Conservation (phyloP, 75 land plant species). For the Chamaecyparis obtusa region DNA sequence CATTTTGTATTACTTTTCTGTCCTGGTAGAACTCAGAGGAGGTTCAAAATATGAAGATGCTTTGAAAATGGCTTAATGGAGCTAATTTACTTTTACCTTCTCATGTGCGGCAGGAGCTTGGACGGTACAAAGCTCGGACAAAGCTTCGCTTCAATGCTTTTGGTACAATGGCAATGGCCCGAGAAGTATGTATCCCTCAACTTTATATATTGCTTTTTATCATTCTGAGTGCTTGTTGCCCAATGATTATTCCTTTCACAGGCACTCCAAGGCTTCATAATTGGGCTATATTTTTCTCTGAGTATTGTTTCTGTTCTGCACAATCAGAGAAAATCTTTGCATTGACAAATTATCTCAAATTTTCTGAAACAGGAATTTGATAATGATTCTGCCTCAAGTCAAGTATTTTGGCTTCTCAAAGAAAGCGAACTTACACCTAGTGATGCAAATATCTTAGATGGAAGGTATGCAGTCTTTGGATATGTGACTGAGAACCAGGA, state of each 20-base stretch:
- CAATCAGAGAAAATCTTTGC: neutral
- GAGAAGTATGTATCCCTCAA: slow-evolving; percentile 58
- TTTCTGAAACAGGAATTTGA: slow-evolving; percentile 83
- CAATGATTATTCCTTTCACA: neutral
- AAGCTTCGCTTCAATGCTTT: slow-evolving; percentile 98
- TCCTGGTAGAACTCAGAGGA: slow-evolving; percentile 4
- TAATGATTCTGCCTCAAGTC: slow-evolving; percentile 93
- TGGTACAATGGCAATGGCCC: slow-evolving; percentile 99
- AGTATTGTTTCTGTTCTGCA: neutral
- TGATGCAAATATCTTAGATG: slow-evolving; percentile 96
- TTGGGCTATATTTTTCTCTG: neutral
- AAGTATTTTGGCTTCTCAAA: slow-evolving; percentile 97
- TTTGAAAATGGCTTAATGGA: neutral
- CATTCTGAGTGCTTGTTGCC: neutral
- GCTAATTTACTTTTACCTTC: neutral
- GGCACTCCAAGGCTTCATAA: neutral
- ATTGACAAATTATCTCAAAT: neutral
- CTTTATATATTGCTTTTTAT: neutral
- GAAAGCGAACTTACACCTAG: slow-evolving; percentile 99
- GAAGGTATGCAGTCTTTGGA: slow-evolving; percentile 93
- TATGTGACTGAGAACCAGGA: slow-evolving; percentile 94
- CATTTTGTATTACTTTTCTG: slow-evolving; percentile 10
- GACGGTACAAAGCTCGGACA: slow-evolving; percentile 88
- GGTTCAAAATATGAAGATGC: neutral
- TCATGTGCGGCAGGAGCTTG: slow-evolving; percentile 71